phyloP scores from a whole-genome alignment of 768 basidiomycete species.

The Favolaschia claudopus region DNA sequence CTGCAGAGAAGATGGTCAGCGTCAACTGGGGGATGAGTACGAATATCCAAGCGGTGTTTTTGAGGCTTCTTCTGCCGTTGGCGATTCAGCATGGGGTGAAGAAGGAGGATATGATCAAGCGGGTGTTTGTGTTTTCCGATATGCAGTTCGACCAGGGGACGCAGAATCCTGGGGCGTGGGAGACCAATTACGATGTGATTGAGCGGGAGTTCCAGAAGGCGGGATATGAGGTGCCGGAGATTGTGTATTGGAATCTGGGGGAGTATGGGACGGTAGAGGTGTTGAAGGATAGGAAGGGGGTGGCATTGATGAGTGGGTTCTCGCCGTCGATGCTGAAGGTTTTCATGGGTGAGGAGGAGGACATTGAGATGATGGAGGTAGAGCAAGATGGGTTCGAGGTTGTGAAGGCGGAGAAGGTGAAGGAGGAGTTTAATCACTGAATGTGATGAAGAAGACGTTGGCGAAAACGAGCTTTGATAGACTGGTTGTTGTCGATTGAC shows the following conservation, averaged over 20 bases:
- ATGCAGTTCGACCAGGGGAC: conserved; percentile 72
- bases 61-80: conserved; percentile 64
- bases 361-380: conserved; percentile 27
- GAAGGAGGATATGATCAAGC: conserved; percentile 76
- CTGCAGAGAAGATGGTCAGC: conserved; percentile 43
- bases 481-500: conserved; percentile 64
- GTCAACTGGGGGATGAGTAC: conserved; percentile 66
- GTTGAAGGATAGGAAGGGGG: conserved; percentile 60
- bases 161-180: conserved; percentile 46
- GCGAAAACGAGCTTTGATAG: conserved; percentile 60
- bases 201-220: conserved; percentile 60
- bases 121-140: conserved; percentile 77
- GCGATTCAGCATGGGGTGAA: conserved; percentile 60
- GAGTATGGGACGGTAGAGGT: conserved; percentile 52
- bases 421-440: conserved; percentile 46
- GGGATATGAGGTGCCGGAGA: conserved; percentile 76
- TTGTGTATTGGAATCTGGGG: conserved; percentile 76
- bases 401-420: conserved; percentile 31
- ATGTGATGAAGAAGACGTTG: conserved; percentile 56
- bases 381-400: conserved; percentile 37
- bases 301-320: conserved; percentile 75
- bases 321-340: conserved; percentile 74
- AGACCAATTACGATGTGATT: conserved; percentile 69
- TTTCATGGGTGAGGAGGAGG: conserved; percentile 64
- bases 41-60: conserved; percentile 66